These are phyloP conservation scores for Fusarium sp. DNA, from an alignment of 2,329 filamentous ascomycete genomes.

Conservation along the genomic window DNA sequence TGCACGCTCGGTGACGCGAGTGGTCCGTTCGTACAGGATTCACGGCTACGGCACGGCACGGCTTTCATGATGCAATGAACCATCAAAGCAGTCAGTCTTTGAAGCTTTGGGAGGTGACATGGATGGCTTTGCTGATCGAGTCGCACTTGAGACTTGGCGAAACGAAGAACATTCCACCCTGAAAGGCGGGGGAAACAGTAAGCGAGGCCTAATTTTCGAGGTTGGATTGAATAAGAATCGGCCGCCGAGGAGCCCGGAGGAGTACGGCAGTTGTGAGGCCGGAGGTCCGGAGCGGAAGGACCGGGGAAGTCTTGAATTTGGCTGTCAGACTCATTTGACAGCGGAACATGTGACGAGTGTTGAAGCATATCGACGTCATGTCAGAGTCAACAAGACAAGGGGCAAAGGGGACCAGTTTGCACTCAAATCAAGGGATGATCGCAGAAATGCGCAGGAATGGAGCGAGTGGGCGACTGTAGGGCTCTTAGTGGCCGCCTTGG, in stretches of 20 bases:
- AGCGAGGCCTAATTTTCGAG: neutral
- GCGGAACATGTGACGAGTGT: slow-evolving; percentile 14
- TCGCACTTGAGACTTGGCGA: neutral
- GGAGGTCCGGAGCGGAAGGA: slow-evolving; percentile 33
- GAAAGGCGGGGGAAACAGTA: slow-evolving; percentile 4
- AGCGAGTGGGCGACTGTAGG: slow-evolving; percentile 41
- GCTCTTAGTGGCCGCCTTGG: slow-evolving; percentile 41
- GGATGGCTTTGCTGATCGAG: slow-evolving; percentile 1
- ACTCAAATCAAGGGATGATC: slow-evolving; percentile 32
- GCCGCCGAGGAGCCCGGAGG: slow-evolving; percentile 16
- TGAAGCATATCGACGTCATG: slow-evolving; percentile 31
- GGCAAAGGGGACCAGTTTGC: slow-evolving; percentile 10
- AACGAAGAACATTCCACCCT: neutral
- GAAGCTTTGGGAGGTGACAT: neutral
- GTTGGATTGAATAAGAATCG: neutral
- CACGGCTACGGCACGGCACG: slow-evolving; percentile 8
- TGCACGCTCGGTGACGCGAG: slow-evolving; percentile 22
- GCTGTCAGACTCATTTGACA: slow-evolving; percentile 9
- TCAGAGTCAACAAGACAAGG: slow-evolving; percentile 13
- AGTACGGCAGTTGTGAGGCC: slow-evolving; percentile 26
- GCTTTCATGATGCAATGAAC: slow-evolving; percentile 20
- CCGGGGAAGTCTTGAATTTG: slow-evolving; percentile 8
- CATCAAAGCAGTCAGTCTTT: neutral
- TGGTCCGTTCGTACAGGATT: slow-evolving; percentile 16
- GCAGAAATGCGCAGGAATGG: slow-evolving; percentile 37